Percentiles rank a stretch among this genome's conserved stretches.
These are phyloP conservation scores for Stenogyne calaminthoides DNA, from an alignment of 305 asterid species.

Conservation along the genomic window DNA sequence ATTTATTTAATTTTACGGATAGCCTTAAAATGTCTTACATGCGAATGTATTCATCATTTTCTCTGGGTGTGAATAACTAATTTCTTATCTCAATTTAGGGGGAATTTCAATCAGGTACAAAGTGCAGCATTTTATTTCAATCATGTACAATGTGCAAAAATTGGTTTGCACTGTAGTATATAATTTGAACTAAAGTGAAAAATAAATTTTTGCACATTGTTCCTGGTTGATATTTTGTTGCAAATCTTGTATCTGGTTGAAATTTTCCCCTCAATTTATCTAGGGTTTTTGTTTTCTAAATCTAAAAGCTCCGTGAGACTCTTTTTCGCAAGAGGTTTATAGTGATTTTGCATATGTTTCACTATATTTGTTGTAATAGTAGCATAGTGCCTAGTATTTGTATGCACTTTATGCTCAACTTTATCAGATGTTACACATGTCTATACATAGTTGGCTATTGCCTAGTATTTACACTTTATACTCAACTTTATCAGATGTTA, in stretches of 20 bases:
- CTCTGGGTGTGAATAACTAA: background rate
- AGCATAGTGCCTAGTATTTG: background rate
- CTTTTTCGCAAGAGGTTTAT: background rate
- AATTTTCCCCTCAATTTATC: no score
- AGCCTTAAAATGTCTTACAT: background rate
- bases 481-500: background rate
- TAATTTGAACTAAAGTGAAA: no score
- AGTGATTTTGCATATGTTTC: background rate
- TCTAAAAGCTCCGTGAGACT: background rate
- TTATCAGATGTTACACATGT: background rate
- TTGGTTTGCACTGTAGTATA: no score
- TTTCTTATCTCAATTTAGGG: no score
- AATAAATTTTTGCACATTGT: no score
- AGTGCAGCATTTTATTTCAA: no score
- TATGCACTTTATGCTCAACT: background rate
- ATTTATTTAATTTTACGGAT: background rate
- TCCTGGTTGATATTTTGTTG: no score
- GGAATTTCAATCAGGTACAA: no score
- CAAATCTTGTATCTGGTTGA: no score
- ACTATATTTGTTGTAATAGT: background rate
- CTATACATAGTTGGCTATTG: background rate
- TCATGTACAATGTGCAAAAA: no score
- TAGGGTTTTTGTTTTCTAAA: no score
- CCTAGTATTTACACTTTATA: no score
- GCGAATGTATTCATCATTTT: background rate